Base-by-base conservation (phyloP, 805 yeast species). In the Sungouiozyma intestinalis region DNA sequence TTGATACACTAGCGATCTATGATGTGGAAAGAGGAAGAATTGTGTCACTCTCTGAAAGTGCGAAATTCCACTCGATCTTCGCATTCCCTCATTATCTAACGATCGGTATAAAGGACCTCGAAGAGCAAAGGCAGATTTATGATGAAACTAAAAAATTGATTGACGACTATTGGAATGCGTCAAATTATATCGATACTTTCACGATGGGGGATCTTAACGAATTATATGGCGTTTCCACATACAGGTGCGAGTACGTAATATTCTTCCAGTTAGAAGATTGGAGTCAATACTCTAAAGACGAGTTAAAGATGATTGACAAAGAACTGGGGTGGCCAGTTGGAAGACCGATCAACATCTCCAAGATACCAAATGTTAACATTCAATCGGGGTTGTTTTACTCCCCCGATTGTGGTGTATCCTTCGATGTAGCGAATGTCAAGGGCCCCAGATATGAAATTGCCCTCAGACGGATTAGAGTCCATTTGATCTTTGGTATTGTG, bases 361-460 rank as follows among this genome's bases (percentile, higher is more conserved):
- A 54, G 1, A 55, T 80, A 4, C 96, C 96, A 0, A 52, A 60
- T 0, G 48, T 88, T 15, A 64, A 63, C 27, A 52, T 88, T 8
- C 58, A 71, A 2, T 62, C 71, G 9, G 86, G 81, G 5, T 47
- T 85, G 13, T 45, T 85, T 16, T 87, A 84, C 54, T 85, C 95
- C 0, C 97, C 97, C 0, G 95, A 88, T 56, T 88, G 97, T 66
- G 94, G 88, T 0, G 54, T 81, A 2, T 56, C 73, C 2, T 46
- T 85, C 3, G 57, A 62, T 4, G 35, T 73, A 5, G 57, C 58
- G 6, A 48, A 53, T 5, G 60, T 66, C 2, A 42, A 44, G 13
- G 96, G 96, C 1, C 63, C 72, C n/a, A 74, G 78, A 46, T 60
- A 65, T 40, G 88, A 80, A 53, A 19, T 55, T 2, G 64, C 64